Percentiles rank a stretch among this genome's conserved stretches.
phyloP scores from a whole-genome alignment of 106 monocot genomes.

The Vanilla planifolia region DNA sequence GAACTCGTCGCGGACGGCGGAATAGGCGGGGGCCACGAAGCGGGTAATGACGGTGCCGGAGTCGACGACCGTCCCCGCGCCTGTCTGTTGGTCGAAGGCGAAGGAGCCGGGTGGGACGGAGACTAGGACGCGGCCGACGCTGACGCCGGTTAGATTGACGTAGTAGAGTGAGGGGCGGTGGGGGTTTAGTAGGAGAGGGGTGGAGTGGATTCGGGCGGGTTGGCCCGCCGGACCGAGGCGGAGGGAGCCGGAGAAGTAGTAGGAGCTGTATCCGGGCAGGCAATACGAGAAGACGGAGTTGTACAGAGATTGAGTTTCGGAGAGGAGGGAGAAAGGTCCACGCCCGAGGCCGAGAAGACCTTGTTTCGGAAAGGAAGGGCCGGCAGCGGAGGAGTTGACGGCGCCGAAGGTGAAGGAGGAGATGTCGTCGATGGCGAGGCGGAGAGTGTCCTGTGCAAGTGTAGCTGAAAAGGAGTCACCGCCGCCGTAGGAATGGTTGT shows the following conservation, averaged over 20 bases:
- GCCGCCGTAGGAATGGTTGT: slow-evolving; percentile 40
- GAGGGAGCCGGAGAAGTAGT: slow-evolving; percentile 90
- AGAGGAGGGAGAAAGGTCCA: slow-evolving; percentile 34
- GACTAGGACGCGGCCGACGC: slow-evolving; percentile 39
- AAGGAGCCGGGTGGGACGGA: slow-evolving; percentile 31
- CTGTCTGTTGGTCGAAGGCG: slow-evolving; percentile 61
- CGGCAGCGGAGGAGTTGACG: slow-evolving; percentile 5
- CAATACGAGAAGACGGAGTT: slow-evolving; percentile 77
- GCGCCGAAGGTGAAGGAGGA: slow-evolving; percentile 32
- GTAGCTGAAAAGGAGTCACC: slow-evolving; percentile 27
- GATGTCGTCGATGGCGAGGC: slow-evolving; percentile 32
- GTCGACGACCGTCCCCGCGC: slow-evolving; percentile 80
- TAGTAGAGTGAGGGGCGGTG: slow-evolving; percentile 76
- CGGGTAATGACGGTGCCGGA: slow-evolving; percentile 91
- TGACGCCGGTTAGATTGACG: slow-evolving; percentile 60
- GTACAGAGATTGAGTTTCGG: slow-evolving; percentile 39
- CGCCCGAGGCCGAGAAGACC: slow-evolving; percentile 57
- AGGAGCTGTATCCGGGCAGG: slow-evolving; percentile 66
- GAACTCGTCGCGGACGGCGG: slow-evolving; percentile 67
- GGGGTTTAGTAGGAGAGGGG: slow-evolving; percentile 72
- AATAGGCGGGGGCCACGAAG: slow-evolving; percentile 64
- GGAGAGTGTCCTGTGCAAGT: slow-evolving; percentile 29
- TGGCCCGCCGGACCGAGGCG: slow-evolving; percentile 70
- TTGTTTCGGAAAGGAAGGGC: slow-evolving; percentile 30
- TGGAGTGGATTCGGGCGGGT: slow-evolving; percentile 54